Conservation (phyloP, 495 filamentous ascomycete genomes). For the Penicillium antarcticum region DNA sequence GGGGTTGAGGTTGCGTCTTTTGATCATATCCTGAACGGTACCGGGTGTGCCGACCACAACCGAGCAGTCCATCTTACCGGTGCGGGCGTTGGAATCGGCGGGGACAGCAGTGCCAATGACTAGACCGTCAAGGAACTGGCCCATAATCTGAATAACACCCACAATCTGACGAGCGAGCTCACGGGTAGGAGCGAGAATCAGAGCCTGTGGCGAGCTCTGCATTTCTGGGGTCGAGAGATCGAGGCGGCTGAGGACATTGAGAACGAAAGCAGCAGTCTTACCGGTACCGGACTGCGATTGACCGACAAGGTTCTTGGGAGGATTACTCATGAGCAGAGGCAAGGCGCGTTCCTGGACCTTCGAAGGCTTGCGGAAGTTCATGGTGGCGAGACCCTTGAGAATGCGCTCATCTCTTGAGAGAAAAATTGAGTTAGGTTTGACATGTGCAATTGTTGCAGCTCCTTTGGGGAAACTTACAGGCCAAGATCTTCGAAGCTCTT, state of each 20-base stretch:
- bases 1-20: conserved; percentile 62
- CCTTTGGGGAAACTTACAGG: conserved; percentile 54
- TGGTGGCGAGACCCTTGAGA: conserved; percentile 62
- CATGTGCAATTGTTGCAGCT: neutral
- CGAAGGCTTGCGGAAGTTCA: conserved; percentile 92
- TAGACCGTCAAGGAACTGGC: conserved; percentile 71
- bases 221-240: conserved; percentile 58
- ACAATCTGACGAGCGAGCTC: conserved; percentile 95
- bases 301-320: conserved; percentile 87
- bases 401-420: conserved; percentile 47
- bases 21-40: conserved; percentile 83
- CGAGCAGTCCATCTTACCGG: conserved; percentile 59
- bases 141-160: conserved; percentile 75
- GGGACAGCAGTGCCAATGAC: conserved; percentile 77
- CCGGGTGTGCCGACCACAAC: conserved; percentile 93
- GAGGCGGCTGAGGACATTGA: conserved; percentile 83
- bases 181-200: conserved; percentile 88
- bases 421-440: conserved; percentile 6
- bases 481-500: conserved; percentile 83
- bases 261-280: conserved; percentile 94
- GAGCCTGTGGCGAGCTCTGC: conserved; percentile 67
- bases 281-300: conserved; percentile 98
- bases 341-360: conserved; percentile 95
- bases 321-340: conserved; percentile 78
- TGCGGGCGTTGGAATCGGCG: conserved; percentile 59